These are phyloP conservation scores for Claviceps digitariae DNA, from an alignment of 2,329 filamentous ascomycete species.

Conservation along the genomic window DNA sequence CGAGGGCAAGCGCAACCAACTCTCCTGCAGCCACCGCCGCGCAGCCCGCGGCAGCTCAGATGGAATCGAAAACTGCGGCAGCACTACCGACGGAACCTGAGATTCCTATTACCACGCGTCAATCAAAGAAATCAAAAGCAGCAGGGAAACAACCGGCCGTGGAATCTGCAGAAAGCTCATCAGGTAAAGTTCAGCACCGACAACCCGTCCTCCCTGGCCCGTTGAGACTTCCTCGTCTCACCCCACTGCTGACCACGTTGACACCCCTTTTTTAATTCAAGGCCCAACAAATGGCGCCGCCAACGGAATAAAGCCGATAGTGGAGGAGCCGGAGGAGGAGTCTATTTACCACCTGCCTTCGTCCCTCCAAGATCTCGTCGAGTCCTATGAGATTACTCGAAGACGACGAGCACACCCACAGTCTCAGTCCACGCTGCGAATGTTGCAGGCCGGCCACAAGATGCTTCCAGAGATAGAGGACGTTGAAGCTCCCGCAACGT, in stretches of 20 bases:
- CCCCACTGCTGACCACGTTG: not conserved
- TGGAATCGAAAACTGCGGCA: constrained; percentile 5
- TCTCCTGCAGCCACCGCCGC: constrained; percentile 36
- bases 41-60: constrained; percentile 30
- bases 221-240: not conserved
- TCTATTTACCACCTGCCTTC: constrained; percentile 88
- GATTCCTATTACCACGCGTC: constrained; percentile 15
- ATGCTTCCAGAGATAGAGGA: constrained; percentile 65
- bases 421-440: constrained; percentile 54
- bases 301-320: constrained; percentile 35
- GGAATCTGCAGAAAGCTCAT: constrained; percentile 30
- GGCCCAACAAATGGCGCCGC: constrained; percentile 36
- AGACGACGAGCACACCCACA: constrained; percentile 48
- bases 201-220: not conserved
- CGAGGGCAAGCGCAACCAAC: constrained; percentile 40
- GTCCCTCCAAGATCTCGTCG: constrained; percentile 76
- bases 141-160: constrained; percentile 29
- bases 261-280: not conserved
- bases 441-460: constrained; percentile 63
- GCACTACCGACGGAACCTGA: constrained; percentile 12
- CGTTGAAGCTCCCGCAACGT: constrained; percentile 68
- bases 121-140: constrained; percentile 27
- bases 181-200: constrained; percentile 22
- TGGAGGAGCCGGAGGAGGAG: constrained; percentile 46
- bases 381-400: constrained; percentile 78